A percentile compares a stretch with the other conserved stretches of the same genome.
Evolutionary conservation across 2,329 filamentous ascomycete genomes (phyloP).

Genomic region (Metarhizium rileyi): DNA sequence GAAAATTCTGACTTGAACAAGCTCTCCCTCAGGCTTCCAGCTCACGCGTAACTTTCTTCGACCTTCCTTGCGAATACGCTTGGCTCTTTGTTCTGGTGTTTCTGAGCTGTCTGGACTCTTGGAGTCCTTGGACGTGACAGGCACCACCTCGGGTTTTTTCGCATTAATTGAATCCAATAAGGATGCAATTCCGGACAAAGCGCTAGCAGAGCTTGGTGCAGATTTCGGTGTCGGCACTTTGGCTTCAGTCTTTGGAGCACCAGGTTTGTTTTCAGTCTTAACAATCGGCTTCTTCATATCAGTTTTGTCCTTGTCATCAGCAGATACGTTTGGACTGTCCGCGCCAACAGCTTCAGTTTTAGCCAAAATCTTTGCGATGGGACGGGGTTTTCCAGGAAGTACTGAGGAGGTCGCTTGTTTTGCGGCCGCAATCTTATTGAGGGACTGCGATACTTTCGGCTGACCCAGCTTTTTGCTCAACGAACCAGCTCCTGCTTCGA

Average conservation of each 20-base stretch:
- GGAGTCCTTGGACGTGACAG: conserved; percentile 42
- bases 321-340: conserved; percentile 17
- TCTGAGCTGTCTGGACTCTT: conserved; percentile 45
- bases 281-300: conserved; percentile 16
- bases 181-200: conserved; percentile 41
- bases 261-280: conserved; percentile 12
- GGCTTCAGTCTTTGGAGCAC: conserved; percentile 18
- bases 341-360: conserved; percentile 25
- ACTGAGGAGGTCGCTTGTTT: conserved; percentile 24
- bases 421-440: conserved; percentile 19
- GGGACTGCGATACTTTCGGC: conserved; percentile 22
- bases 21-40: conserved; percentile 58
- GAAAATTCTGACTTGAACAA: conserved; percentile 60
- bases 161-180: conserved; percentile 42
- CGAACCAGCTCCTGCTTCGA: conserved; percentile 27
- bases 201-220: conserved; percentile 12
- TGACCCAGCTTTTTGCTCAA: conserved; percentile 31
- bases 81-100: conserved; percentile 56
- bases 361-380: conserved; percentile 29
- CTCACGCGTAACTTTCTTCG: conserved; percentile 59
- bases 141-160: conserved; percentile 26
- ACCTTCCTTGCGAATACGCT: conserved; percentile 62
- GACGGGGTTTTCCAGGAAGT: conserved; percentile 39
- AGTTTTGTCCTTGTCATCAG: conserved; percentile 22
- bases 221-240: conserved; percentile 13